These are phyloP conservation scores for Tuber melanosporum DNA, from an alignment of 495 filamentous ascomycete species.

Conservation along the genomic window DNA sequence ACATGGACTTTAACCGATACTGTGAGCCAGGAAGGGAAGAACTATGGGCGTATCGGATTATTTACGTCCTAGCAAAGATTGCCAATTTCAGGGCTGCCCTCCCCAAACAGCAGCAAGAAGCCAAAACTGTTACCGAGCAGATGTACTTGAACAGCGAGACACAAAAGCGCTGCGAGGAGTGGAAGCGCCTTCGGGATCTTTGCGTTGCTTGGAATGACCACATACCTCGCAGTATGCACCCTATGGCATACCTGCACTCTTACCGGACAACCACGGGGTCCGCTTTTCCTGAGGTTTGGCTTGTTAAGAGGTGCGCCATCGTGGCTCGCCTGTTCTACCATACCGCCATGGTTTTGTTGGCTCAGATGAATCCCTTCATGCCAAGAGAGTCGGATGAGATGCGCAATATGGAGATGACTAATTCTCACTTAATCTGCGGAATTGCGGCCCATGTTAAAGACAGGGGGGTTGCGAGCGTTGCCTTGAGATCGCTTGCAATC, in stretches of 20 bases:
- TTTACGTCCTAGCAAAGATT: constrained; percentile 86
- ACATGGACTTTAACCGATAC: constrained; percentile 61
- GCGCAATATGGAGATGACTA: constrained; percentile 58
- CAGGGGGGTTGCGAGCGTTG: constrained; percentile 66
- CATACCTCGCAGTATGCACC: constrained; percentile 79
- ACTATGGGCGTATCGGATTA: constrained; percentile 81
- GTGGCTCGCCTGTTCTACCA: constrained; percentile 89
- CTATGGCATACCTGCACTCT: constrained; percentile 67
- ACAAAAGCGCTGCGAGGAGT: constrained; percentile 64
- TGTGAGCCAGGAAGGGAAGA: constrained; percentile 58
- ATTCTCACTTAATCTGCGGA: constrained; percentile 78
- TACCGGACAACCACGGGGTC: constrained; percentile 63
- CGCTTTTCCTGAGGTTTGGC: constrained; percentile 81
- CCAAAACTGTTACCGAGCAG: constrained; percentile 56
- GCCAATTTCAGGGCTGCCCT: constrained; percentile 69
- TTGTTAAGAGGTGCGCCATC: constrained; percentile 73
- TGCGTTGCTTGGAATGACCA: constrained; percentile 74
- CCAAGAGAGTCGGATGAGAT: constrained; percentile 58
- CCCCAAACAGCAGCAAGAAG: constrained; percentile 45
- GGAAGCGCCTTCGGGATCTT: constrained; percentile 64
- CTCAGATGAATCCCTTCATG: constrained; percentile 65
- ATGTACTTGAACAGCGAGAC: constrained; percentile 44
- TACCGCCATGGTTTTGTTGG: constrained; percentile 70
- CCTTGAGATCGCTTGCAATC: constrained; percentile 68
- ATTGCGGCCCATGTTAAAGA: constrained; percentile 81